These are phyloP conservation scores for Citrus trifoliata DNA, from an alignment of 345 rosid species.

Conservation along the genomic window DNA sequence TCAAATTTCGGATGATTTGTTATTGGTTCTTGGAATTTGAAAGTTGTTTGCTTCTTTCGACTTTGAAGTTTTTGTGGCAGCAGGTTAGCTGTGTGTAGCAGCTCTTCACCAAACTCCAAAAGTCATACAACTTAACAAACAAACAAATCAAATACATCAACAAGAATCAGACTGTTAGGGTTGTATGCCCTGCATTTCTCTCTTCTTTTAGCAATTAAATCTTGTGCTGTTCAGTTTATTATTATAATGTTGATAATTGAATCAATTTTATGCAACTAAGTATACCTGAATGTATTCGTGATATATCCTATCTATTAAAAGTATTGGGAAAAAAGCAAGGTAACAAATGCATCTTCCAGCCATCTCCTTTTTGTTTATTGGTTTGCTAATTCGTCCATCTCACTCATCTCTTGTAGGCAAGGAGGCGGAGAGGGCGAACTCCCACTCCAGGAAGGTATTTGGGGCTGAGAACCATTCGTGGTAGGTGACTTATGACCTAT, in stretches of 20 bases:
- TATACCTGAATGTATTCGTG: background rate
- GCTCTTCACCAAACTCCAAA: constrained; percentile 75
- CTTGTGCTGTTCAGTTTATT: constrained; percentile 7
- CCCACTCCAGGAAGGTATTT: constrained; percentile 96
- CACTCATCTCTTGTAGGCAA: constrained; percentile 49
- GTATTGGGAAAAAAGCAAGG: too few relatives aligned
- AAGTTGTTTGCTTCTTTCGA: constrained; percentile 74
- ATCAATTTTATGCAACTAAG: background rate
- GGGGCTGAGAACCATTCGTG: constrained; percentile 64
- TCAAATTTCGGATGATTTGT: constrained; percentile 18
- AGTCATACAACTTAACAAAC: constrained; percentile 66
- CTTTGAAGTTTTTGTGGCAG: constrained; percentile 84
- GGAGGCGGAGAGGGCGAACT: constrained; percentile 80
- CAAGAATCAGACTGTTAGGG: constrained; percentile 70
- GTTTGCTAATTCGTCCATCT: constrained; percentile 10
- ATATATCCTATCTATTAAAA: background rate
- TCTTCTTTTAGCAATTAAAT: constrained; percentile 32
- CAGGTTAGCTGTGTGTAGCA: constrained; percentile 98
- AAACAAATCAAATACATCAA: constrained; percentile 57
- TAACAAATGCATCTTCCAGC: background rate
- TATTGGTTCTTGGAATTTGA: constrained; percentile 36
- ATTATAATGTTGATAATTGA: too few relatives aligned
- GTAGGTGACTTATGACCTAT: constrained; percentile 26
- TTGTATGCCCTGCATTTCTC: constrained; percentile 89
- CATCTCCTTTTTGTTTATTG: background rate